phyloP scores from a whole-genome alignment of 257 asterid genomes.

The Nicotiana sylvestris region DNA sequence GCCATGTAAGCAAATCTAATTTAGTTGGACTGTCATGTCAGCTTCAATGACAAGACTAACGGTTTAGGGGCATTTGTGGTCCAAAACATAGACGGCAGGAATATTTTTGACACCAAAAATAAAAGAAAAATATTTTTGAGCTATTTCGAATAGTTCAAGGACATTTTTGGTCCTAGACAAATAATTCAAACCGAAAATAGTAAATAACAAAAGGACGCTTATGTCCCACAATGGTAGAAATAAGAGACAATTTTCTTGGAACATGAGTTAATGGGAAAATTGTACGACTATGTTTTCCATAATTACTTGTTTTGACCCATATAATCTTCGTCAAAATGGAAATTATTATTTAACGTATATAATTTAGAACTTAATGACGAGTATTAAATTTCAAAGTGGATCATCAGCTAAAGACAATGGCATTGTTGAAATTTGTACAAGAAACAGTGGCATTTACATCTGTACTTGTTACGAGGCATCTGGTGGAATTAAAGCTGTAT shows the following conservation, averaged over 20 bases:
- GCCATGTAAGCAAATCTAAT: too few relatives aligned
- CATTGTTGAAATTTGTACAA: background rate
- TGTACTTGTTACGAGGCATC: background rate
- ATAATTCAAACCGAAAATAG: too few relatives aligned
- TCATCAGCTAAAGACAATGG: background rate
- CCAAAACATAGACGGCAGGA: too few relatives aligned
- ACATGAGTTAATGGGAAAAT: background rate
- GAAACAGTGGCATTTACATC: background rate
- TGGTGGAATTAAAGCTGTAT: background rate
- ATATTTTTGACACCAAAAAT: too few relatives aligned
- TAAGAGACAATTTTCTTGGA: background rate
- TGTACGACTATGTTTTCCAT: background rate
- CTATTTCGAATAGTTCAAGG: too few relatives aligned
- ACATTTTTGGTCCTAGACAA: too few relatives aligned
- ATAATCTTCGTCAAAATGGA: background rate
- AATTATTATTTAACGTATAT: constrained; percentile 2
- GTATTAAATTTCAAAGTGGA: background rate
- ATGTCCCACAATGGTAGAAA: background rate
- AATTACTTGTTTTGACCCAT: background rate
- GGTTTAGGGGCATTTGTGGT: too few relatives aligned
- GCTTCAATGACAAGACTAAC: too few relatives aligned
- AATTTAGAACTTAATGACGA: background rate
- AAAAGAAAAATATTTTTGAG: too few relatives aligned
- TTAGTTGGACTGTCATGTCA: too few relatives aligned
- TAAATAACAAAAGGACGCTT: too few relatives aligned